Percentiles rank a stretch among this genome's conserved stretches.
phyloP scores from a whole-genome alignment of 2,329 filamentous ascomycete genomes.

The Fusarium veterinarium region DNA sequence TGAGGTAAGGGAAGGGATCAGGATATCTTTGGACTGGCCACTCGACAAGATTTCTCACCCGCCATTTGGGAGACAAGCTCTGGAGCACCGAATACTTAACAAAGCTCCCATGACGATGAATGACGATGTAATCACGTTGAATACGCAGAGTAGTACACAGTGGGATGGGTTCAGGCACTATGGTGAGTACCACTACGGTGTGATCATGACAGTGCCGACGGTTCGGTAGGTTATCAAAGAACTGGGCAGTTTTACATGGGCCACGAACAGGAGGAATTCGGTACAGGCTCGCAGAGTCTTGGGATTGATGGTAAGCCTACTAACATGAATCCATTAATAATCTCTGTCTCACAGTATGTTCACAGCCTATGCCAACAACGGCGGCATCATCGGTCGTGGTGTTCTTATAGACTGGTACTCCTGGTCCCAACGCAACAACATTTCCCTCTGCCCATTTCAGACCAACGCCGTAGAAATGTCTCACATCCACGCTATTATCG shows the following conservation, averaged over 20 bases:
- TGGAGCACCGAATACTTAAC: not conserved
- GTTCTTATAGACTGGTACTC: not conserved
- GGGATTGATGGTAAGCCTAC: not conserved
- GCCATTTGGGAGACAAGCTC: not conserved
- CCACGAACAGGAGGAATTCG: not conserved
- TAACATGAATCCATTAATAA: accelerated
- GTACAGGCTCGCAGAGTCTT: not conserved
- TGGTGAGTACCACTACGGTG: not conserved
- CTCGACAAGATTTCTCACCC: not conserved
- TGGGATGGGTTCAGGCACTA: not conserved
- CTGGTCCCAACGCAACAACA: not conserved
- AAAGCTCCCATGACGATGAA: not conserved
- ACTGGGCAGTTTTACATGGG: not conserved
- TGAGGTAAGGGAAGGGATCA: not conserved
- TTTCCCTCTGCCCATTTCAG: not conserved
- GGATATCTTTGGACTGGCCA: not conserved
- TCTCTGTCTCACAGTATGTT: not conserved
- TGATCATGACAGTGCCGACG: not conserved
- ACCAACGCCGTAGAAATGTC: not conserved
- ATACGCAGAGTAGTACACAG: not conserved
- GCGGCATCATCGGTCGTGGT: not conserved
- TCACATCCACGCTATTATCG: not conserved
- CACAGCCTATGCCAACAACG: not conserved
- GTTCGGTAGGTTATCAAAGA: not conserved
- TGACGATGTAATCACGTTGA: not conserved